Evolutionary conservation across 2,329 filamentous ascomycete species (phyloP).

Genomic region (Zelopaecilomyces penicillatus): DNA sequence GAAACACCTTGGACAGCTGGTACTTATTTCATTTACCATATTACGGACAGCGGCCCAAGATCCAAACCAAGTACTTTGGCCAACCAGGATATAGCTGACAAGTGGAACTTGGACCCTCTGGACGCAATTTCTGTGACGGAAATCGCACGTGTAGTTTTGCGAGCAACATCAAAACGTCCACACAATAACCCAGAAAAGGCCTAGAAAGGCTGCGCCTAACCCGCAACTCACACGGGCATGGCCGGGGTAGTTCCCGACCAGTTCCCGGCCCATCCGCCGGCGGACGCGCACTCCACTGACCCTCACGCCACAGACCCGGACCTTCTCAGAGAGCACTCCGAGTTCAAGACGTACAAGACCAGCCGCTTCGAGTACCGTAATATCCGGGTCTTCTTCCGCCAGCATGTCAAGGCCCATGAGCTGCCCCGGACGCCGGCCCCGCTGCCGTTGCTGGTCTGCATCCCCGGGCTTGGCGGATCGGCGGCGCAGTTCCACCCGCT

Average conservation of each 20-base stretch:
- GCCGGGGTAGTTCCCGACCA: background rate
- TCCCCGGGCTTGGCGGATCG: slow-evolving; percentile 91
- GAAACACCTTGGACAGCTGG: too few relatives aligned
- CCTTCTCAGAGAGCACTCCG: slow-evolving; percentile 71
- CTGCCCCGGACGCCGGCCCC: slow-evolving; percentile 65
- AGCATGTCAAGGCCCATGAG: slow-evolving; percentile 74
- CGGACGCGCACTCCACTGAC: slow-evolving; percentile 20
- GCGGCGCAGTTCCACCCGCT: slow-evolving; percentile 80
- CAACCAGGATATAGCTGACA: too few relatives aligned
- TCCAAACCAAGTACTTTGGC: too few relatives aligned
- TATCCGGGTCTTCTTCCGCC: slow-evolving; percentile 75
- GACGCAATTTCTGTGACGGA: too few relatives aligned
- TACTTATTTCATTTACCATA: too few relatives aligned
- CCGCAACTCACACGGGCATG: slow-evolving; percentile 1
- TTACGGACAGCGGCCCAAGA: too few relatives aligned
- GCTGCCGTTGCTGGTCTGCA: slow-evolving; percentile 77
- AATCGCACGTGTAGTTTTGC: too few relatives aligned
- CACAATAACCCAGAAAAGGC: too few relatives aligned
- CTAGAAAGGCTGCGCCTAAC: too few relatives aligned
- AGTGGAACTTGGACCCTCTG: too few relatives aligned
- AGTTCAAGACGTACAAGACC: slow-evolving; percentile 64
- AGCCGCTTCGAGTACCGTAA: slow-evolving; percentile 60
- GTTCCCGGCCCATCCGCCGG: slow-evolving; percentile 4
- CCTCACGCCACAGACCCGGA: slow-evolving; percentile 59
- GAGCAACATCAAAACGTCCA: too few relatives aligned